A percentile compares a stretch with the other conserved stretches of the same genome.
These are phyloP conservation scores for Colletotrichum agaves DNA, from an alignment of 2,329 filamentous ascomycete genomes.

Conservation along the genomic window DNA sequence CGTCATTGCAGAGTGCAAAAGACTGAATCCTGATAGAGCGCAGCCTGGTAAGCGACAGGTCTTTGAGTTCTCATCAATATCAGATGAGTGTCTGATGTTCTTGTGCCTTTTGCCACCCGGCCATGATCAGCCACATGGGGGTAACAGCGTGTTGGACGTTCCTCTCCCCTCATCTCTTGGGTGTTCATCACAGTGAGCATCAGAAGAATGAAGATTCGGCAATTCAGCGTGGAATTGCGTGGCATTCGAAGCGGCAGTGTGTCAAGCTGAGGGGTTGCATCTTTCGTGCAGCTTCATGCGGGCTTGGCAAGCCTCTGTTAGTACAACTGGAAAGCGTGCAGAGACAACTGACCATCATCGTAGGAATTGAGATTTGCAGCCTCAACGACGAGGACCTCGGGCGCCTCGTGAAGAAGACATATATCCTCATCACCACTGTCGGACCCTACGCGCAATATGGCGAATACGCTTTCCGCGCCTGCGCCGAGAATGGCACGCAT, in stretches of 20 bases:
- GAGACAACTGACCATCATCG: conserved; percentile 6
- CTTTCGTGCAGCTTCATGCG: conserved; percentile 16
- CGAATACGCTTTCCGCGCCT: conserved; percentile 69
- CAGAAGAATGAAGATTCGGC: not conserved
- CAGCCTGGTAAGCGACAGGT: conserved; percentile 69
- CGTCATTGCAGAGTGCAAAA: conserved; percentile 74
- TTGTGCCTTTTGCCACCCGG: not conserved
- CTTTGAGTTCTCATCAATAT: conserved; percentile 5
- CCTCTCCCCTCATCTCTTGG: not conserved
- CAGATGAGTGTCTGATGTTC: conserved; percentile 12
- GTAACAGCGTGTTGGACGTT: conserved; percentile 9
- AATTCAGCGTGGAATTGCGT: not conserved
- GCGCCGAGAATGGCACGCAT: conserved; percentile 71
- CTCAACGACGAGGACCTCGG: conserved; percentile 58
- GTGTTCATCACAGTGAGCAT: not conserved
- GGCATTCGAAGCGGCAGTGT: not conserved
- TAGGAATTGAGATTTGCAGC: conserved; percentile 64
- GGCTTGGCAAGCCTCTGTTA: conserved; percentile 4
- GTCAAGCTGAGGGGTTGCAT: not conserved
- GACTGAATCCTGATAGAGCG: conserved; percentile 74
- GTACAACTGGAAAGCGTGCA: not conserved
- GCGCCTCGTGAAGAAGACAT: conserved; percentile 65
- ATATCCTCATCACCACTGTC: conserved; percentile 66
- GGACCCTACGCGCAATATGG: conserved; percentile 69
- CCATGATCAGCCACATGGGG: too few species aligned